These are phyloP conservation scores for Penicillium sp. DNA, from an alignment of 2,329 filamentous ascomycete genomes.

Conservation along the genomic window DNA sequence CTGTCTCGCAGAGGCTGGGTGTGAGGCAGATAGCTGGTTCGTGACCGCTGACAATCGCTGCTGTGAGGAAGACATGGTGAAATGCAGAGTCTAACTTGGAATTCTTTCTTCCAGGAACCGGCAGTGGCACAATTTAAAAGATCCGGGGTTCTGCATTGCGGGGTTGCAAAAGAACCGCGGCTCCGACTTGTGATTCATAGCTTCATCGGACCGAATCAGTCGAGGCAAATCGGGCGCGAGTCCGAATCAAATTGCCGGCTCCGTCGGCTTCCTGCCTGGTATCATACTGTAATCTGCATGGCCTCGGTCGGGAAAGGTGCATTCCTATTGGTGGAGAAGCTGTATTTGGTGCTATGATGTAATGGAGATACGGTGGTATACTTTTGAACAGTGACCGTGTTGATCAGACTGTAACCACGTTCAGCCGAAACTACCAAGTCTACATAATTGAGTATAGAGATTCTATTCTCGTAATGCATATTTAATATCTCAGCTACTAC, in stretches of 20 bases:
- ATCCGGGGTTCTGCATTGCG: slow-evolving; percentile 8
- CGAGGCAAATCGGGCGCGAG: slow-evolving; percentile 1
- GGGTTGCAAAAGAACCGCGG: slow-evolving; percentile 26
- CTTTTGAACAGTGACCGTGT: no score
- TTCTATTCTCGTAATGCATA: no score
- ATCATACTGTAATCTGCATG: slow-evolving; percentile 25
- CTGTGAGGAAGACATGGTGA: slow-evolving; percentile 36
- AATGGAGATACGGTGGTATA: no score
- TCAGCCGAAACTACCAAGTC: no score
- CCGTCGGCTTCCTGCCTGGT: slow-evolving; percentile 12
- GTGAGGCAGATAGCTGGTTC: slow-evolving; percentile 34
- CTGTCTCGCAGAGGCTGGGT: slow-evolving; percentile 25
- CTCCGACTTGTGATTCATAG: slow-evolving; percentile 3
- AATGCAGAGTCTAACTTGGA: no score
- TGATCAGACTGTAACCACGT: no score
- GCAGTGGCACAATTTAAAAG: slow-evolving; percentile 12
- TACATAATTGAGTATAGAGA: no score
- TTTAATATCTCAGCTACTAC: no score
- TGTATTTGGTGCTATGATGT: no score
- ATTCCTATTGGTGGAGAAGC: neutral
- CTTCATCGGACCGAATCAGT: neutral
- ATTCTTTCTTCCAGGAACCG: no score
- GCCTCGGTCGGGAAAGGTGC: neutral
- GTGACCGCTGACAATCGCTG: slow-evolving; percentile 40
- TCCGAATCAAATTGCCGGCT: slow-evolving; percentile 26